Base-by-base conservation (phyloP, 768 basidiomycete genomes). In the Russula earlei region DNA sequence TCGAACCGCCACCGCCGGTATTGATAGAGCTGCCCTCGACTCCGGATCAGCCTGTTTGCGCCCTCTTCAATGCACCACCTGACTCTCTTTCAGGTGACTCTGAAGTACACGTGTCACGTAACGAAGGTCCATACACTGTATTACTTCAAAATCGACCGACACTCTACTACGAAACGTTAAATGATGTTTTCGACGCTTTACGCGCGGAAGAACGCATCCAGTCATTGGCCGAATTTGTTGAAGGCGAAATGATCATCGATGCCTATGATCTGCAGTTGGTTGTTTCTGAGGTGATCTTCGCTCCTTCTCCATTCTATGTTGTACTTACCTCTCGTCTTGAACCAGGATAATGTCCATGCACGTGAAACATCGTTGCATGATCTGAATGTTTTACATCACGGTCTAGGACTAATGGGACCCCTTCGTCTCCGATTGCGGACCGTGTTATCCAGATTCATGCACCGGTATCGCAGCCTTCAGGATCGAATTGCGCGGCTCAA, bases 131-230 rank as follows among this genome's bases (percentile, higher is more conserved):
- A 41, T 69, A 58, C 31, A 65, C 69, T n/a, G 65, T 87, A 6
- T 70, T 90, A 46, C 74, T 91, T 55, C 76, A 80, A 44, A 72
- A 80, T 55, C 75, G 71, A 17, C 86, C 87, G 3, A 85, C 81
- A 4, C 72, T 90, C 7, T 91, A 87, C 67, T 90, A 89, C 62
- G 87, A 89, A 66, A 82, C 87, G 27, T 65, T 91, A 44, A 78
- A 77, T 41, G 74, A 69, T 54, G 78, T 89, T 19, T 89, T 90
- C 63, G 83, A 83, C 53, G 84, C 83, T 54, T 70, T 91, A 41
- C 83, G 85, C 29, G 75, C 78, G 63, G 84, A 88, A 54, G 76
- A 79, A 46, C 66, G 71, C 52, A 64, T 87, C 29, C 69, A 72
- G 45, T 67, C 70, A 15, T 61, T 80, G 7, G 70, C 75, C 29